phyloP scores from a whole-genome alignment of 2,329 filamentous ascomycete genomes.

The Chaetothyriales sp. region DNA sequence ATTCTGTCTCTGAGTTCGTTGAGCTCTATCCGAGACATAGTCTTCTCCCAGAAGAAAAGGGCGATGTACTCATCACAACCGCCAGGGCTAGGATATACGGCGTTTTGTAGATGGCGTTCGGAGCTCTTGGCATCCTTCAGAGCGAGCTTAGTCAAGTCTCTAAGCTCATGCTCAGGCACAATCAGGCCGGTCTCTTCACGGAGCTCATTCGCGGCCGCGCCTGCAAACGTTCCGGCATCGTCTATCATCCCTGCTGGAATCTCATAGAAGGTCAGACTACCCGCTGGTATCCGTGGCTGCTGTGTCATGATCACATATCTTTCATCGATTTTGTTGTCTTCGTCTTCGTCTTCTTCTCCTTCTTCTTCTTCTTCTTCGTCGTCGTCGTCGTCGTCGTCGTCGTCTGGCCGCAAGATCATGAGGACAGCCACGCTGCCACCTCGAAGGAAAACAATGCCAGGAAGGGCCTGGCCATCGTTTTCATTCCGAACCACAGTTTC shows the following conservation, averaged over 20 bases:
- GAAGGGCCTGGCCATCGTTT: conserved; percentile 33
- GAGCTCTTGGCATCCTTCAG: conserved; percentile 6
- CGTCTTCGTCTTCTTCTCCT: no score
- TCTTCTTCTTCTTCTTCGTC: no score
- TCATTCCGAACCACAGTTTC: conserved; percentile 39
- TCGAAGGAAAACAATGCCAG: conserved; percentile 43
- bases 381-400: conserved; percentile 10
- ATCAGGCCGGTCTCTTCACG: conserved; percentile 41
- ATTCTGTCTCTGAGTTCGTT: conserved; percentile 37
- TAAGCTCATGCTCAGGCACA: conserved; percentile 35
- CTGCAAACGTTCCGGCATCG: conserved; percentile 37
- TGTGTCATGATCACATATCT: conserved; percentile 41
- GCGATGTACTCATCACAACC: conserved; percentile 47
- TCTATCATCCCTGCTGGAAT: conserved; percentile 51
- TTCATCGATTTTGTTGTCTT: conserved; percentile 17
- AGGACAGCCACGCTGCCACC: conserved; percentile 46
- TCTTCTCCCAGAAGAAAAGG: conserved; percentile 41
- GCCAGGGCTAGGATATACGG: conserved; percentile 41
- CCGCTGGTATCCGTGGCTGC: conserved; percentile 43
- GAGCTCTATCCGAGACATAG: conserved; percentile 35
- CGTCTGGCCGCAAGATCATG: conserved; percentile 38
- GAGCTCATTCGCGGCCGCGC: conserved; percentile 43
- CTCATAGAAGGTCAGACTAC: conserved; percentile 40
- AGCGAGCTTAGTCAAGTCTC: conserved; percentile 41
- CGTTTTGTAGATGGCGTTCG: conserved; percentile 32